Conservation (phyloP, 2,329 filamentous ascomycete species). For the Curvularia sp. region DNA sequence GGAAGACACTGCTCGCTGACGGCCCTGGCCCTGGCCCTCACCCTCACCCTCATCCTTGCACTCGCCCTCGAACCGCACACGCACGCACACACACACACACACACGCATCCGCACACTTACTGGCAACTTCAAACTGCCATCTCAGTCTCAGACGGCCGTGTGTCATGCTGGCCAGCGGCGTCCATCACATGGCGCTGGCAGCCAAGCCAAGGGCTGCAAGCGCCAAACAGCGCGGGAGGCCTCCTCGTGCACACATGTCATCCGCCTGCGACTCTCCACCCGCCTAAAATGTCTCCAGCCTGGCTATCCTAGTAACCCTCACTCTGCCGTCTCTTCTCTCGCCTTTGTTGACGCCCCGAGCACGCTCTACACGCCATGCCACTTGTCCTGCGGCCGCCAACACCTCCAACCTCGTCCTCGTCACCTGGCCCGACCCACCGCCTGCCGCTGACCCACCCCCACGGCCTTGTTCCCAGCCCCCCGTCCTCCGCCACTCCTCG, state of each 20-base stretch:
- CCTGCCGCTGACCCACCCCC: slow-evolving; percentile 20
- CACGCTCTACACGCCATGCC: slow-evolving; percentile 40
- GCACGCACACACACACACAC: slow-evolving; percentile 11
- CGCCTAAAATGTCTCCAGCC: slow-evolving; percentile 8
- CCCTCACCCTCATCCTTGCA: neutral
- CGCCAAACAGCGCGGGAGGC: slow-evolving; percentile 31
- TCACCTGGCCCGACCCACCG: slow-evolving; percentile 20
- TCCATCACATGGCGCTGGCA: slow-evolving; percentile 38
- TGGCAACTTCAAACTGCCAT: slow-evolving; percentile 20
- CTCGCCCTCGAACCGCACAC: neutral
- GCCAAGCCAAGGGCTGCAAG: slow-evolving; percentile 40
- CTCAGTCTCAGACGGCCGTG: slow-evolving; percentile 2
- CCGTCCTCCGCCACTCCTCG: neutral
- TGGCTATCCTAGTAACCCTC: neutral
- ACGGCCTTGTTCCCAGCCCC: slow-evolving; percentile 4
- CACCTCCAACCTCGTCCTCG: slow-evolving; percentile 26
- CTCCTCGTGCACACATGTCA: slow-evolving; percentile 26
- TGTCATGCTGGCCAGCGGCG: slow-evolving; percentile 24
- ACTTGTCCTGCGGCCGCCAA: slow-evolving; percentile 34
- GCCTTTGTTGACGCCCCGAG: neutral
- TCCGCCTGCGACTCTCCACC: slow-evolving; percentile 22
- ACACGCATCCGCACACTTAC: slow-evolving; percentile 4
- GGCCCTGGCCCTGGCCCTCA: neutral
- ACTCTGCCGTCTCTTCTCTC: neutral
- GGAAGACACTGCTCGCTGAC: slow-evolving; percentile 3